A percentile compares a stretch with the other conserved stretches of the same genome.
Evolutionary conservation across 495 filamentous ascomycete genomes (phyloP).

Genomic region (Neurospora sp.): DNA sequence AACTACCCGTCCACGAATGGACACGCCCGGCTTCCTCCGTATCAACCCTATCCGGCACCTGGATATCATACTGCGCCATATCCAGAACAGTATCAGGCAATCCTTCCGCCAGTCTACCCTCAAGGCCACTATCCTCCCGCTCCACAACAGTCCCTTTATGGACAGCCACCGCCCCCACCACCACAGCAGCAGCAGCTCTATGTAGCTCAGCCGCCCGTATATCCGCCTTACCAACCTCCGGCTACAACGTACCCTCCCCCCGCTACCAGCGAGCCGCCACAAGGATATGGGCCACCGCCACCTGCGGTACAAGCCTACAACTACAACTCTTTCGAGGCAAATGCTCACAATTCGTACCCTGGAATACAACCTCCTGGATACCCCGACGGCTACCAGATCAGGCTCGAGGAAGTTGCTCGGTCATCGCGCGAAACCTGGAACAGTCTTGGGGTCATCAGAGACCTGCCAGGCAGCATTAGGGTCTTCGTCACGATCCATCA

Average conservation of each 20-base stretch:
- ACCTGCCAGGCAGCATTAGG: constrained; percentile 51
- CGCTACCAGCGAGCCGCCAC: constrained; percentile 11
- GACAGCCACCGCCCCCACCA: constrained; percentile 2
- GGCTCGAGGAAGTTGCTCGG: constrained; percentile 49
- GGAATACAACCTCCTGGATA: constrained; percentile 10
- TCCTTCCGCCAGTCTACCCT: constrained; percentile 11
- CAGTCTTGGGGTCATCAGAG: constrained; percentile 46
- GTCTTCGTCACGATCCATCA: constrained; percentile 57
- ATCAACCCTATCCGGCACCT: constrained; percentile 29
- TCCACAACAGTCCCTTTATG: constrained; percentile 22
- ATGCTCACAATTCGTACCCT: constrained; percentile 9
- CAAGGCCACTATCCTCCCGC: constrained; percentile 24
- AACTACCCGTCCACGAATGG: constrained; percentile 22
- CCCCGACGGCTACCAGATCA: constrained; percentile 33
- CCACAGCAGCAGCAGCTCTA: constrained; percentile 12
- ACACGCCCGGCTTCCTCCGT: constrained; percentile 14
- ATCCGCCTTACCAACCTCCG: constrained; percentile 16
- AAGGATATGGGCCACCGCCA: constrained; percentile 12
- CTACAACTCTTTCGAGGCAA: constrained; percentile 15
- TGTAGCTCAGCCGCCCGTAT: constrained; percentile 13
- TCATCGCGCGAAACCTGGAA: constrained; percentile 55
- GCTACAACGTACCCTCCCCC: constrained; percentile 12
- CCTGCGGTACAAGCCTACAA: constrained; percentile 15
- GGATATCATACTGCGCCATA: constrained; percentile 29
- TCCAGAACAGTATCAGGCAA: constrained; percentile 24